Evolutionary conservation across 75 land plant species (phyloP).

Genomic region (Selaginella moellendorffii): DNA sequence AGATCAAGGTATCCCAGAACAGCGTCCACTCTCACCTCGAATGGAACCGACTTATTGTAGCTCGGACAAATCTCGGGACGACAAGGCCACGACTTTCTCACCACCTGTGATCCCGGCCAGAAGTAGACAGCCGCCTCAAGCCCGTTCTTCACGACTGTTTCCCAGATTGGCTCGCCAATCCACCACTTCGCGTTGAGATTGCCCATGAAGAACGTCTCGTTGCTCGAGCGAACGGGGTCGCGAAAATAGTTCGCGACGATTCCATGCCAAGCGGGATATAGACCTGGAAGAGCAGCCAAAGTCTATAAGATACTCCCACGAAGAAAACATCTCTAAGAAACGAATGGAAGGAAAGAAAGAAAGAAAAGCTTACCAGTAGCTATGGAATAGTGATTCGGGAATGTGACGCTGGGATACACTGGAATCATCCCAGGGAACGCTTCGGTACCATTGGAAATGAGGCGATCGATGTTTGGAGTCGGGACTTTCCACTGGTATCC

Average conservation of each 20-base stretch:
- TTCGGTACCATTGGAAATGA: constrained; percentile 62
- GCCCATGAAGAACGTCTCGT: constrained; percentile 39
- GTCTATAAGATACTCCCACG: neutral
- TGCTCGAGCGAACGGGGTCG: constrained; percentile 28
- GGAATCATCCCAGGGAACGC: constrained; percentile 75
- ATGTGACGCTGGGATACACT: constrained; percentile 83
- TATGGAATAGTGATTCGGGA: constrained; percentile 94
- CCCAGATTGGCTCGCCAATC: constrained; percentile 89
- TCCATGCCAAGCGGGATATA: constrained; percentile 39
- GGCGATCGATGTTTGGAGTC: constrained; percentile 50
- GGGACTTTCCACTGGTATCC: constrained; percentile 72
- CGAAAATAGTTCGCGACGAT: constrained; percentile 60
- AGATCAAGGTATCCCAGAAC: constrained; percentile 55
- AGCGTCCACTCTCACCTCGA: constrained; percentile 57
- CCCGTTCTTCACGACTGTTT: constrained; percentile 63
- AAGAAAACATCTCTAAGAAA: neutral
- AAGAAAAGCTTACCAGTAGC: constrained; percentile 43
- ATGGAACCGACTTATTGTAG: constrained; percentile 56
- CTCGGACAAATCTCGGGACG: constrained; percentile 27
- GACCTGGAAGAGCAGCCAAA: constrained; percentile 26
- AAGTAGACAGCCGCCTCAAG: constrained; percentile 64
- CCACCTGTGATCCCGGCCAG: constrained; percentile 91
- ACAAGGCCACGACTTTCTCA: constrained; percentile 55
- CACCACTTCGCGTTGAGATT: constrained; percentile 18
- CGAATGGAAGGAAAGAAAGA: neutral